Conservation (phyloP, 345 rosid genomes). For the Eucalyptus melliodora region DNA sequence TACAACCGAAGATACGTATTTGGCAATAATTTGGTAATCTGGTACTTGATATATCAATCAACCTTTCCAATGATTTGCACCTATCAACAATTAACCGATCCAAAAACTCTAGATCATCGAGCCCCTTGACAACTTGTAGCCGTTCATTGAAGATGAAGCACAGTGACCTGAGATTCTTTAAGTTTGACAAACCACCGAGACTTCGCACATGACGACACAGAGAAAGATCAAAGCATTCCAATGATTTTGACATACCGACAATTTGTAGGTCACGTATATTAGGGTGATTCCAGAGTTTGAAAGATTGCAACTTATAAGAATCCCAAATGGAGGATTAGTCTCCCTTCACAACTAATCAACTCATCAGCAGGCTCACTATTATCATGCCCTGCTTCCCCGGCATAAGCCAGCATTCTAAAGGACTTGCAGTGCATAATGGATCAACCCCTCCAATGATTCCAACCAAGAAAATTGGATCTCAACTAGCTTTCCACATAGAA, state of each 20-base stretch:
- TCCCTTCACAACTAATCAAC: not conserved
- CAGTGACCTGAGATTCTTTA: not conserved
- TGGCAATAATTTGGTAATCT: not conserved
- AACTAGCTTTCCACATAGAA: not conserved
- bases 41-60: not conserved
- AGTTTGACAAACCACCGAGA: no score
- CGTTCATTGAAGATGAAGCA: fast-evolving
- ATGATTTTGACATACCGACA: not conserved
- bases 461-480: not conserved
- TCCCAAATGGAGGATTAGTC: not conserved
- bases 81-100: fast-evolving
- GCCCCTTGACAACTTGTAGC: not conserved
- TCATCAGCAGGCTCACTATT: not conserved
- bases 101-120: not conserved
- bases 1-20: not conserved
- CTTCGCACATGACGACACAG: fast-evolving
- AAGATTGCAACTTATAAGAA: not conserved
- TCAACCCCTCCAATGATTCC: not conserved
- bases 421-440: fast-evolving
- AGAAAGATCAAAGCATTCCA: not conserved
- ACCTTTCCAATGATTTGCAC: not conserved
- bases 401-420: fast-evolving
- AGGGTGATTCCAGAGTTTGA: no score
- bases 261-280: not conserved
- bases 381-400: not conserved